Conservation (phyloP, 805 yeast genomes). For the Schwanniomyces vanrijiae region DNA sequence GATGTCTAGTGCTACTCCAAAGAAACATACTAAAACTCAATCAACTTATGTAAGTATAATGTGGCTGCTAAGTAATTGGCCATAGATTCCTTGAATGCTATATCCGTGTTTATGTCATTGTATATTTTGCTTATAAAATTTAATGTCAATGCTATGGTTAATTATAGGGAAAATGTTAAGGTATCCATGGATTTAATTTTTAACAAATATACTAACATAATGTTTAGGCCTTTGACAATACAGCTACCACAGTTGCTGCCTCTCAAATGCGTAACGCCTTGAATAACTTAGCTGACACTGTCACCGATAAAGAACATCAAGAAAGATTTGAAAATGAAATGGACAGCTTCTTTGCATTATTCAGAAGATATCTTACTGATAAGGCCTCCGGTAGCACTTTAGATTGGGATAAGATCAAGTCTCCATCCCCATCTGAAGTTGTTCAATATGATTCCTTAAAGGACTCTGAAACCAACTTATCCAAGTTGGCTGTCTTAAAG, state of each 20-base stretch:
- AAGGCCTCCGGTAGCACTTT: constrained; percentile 82
- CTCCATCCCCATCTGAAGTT: constrained; percentile 88
- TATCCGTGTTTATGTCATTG: background rate
- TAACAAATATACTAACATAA: background rate
- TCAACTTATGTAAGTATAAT: constrained; percentile 56
- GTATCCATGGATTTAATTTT: no score
- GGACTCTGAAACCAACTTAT: constrained; percentile 45
- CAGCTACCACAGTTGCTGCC: constrained; percentile 93
- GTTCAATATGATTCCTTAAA: constrained; percentile 65
- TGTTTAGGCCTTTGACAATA: constrained; percentile 67
- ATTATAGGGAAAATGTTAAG: no score
- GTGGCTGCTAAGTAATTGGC: constrained; percentile 9
- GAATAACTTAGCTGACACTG: constrained; percentile 85
- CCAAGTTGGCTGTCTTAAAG: constrained; percentile 91
- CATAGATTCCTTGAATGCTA: background rate
- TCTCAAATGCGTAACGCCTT: constrained; percentile 97
- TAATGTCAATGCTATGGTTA: no score
- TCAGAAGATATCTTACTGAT: constrained; percentile 87
- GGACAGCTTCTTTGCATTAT: constrained; percentile 92
- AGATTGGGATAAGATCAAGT: constrained; percentile 94
- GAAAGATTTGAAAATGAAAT: constrained; percentile 79
- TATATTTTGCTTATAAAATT: no score
- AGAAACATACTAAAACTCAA: constrained; percentile 69
- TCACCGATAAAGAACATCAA: constrained; percentile 49
- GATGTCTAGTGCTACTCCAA: constrained; percentile 18